Base-by-base conservation (phyloP, 305 asterid species). In the Plantago coronopus region DNA sequence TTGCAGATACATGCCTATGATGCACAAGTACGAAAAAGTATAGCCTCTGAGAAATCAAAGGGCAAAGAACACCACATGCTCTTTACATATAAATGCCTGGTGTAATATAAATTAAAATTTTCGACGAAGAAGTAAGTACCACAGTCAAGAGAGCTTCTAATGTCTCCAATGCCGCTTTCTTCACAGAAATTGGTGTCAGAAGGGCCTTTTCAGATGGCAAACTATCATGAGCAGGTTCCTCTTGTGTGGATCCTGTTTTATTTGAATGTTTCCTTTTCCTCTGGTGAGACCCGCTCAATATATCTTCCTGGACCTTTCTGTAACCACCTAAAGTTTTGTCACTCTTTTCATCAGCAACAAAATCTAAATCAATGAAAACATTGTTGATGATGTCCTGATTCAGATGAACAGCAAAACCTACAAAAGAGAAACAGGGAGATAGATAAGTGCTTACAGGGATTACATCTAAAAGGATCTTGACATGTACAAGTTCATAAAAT, bases 81-180 rank as follows among this genome's bases (percentile, higher is more conserved):
- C 38, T 42, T 67, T 14, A 20, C 20, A 44, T 13, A 40, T 25
- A 54, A 43, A 55, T 69, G 66, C 34, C 50, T 22, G 37, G 18
- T 20, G 48, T 57, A 4, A 23, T 29, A 12, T 22, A 7, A 66
- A 10, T 46, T 27, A 37, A 48, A 58, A 69, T 57, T 49, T 17
- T 6, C 7, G 40, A 9, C n/a, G 13, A 34, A 34, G 15, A 47
- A 48, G 48, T 64, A 66, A 82, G 53, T 75, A 91, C 98, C 93
- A 81, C 85, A 54, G 76, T 78, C 38, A 91, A 75, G 70, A 93
- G 94, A 56, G 88, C 70, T 68, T 89, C 95, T 67, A 88, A 75
- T 45, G 84, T 78, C 83, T 88, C 89, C 72, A 91, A 45, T 17
- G 96, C 96, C 53, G 98, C 95, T 69, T 83, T 78, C 83, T 76